These are phyloP conservation scores for Brassica carinata DNA, from an alignment of 345 rosid species.

Conservation along the genomic window DNA sequence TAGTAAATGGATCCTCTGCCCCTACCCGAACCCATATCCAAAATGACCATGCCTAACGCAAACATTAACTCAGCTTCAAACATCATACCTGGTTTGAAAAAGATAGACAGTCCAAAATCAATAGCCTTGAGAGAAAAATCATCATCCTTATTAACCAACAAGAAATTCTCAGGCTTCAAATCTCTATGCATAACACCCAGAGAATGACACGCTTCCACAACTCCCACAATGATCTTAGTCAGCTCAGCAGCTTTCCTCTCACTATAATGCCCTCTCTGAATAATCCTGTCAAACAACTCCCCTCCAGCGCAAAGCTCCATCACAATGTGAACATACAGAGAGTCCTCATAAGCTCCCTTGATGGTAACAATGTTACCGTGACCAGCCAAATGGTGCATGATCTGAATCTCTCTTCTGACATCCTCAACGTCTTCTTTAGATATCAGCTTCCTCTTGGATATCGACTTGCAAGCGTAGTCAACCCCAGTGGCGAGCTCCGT, in stretches of 20 bases:
- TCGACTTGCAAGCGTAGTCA: conserved; percentile 95
- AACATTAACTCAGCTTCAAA: neutral
- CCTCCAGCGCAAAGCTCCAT: conserved; percentile 99
- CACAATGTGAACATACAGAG: conserved; percentile 82
- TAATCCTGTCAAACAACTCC: conserved; percentile 93
- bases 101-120: conserved; percentile 95
- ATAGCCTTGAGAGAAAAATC: conserved; percentile 98
- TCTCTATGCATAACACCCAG: conserved; percentile 99
- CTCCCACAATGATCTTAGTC: conserved; percentile 92
- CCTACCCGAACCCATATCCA: too few species aligned
- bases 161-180: conserved; percentile 97
- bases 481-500: conserved; percentile 57
- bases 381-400: conserved; percentile 99
- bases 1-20: too few species aligned
- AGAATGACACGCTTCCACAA: conserved; percentile 95
- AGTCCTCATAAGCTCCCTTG: conserved; percentile 94
- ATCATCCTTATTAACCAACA: conserved; percentile 97
- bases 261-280: conserved; percentile 95
- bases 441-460: conserved; percentile 93
- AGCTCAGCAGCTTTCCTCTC: conserved; percentile 96
- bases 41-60: too few species aligned
- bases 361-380: conserved; percentile 87
- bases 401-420: conserved; percentile 96
- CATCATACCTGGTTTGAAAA: conserved; percentile 90
- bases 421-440: conserved; percentile 96